Conservation (phyloP, 2,329 filamentous ascomycete species). For the Colletotrichum caudatum region DNA sequence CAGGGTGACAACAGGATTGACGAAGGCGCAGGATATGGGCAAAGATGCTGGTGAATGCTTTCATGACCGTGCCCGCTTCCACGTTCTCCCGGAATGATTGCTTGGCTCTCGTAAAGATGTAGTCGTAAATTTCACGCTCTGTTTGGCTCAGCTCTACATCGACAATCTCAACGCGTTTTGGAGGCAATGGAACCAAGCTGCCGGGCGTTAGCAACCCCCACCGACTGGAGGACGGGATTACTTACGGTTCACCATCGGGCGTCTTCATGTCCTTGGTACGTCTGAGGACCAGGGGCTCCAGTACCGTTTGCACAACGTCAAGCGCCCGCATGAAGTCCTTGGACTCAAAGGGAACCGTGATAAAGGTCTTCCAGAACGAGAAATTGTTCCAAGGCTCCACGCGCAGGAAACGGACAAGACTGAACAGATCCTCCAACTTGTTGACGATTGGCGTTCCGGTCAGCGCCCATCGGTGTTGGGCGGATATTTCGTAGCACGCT, state of each 20-base stretch:
- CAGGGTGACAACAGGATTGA: conserved; percentile 93
- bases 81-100: conserved; percentile 87
- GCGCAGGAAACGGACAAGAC: conserved; percentile 88
- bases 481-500: conserved; percentile 90
- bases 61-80: conserved; percentile 91
- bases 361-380: conserved; percentile 99
- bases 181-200: conserved; percentile 81
- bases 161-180: conserved; percentile 85
- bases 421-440: conserved; percentile 93
- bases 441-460: conserved; percentile 98
- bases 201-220: not conserved
- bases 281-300: conserved; percentile 94
- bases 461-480: conserved; percentile 89
- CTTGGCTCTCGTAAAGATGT: conserved; percentile 87
- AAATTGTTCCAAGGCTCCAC: conserved; percentile 99
- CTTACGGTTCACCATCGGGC: conserved; percentile 74
- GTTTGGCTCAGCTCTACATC: conserved; percentile 85
- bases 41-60: conserved; percentile 96
- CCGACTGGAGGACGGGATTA: not conserved
- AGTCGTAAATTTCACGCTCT: conserved; percentile 92
- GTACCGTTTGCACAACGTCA: conserved; percentile 95
- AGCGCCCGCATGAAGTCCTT: conserved; percentile 93
- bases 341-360: conserved; percentile 95
- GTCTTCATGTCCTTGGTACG: conserved; percentile 99
- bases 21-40: conserved; percentile 93